These are phyloP conservation scores for Metschnikowia santaceciliae DNA, from an alignment of 805 yeast species.

Conservation along the genomic window DNA sequence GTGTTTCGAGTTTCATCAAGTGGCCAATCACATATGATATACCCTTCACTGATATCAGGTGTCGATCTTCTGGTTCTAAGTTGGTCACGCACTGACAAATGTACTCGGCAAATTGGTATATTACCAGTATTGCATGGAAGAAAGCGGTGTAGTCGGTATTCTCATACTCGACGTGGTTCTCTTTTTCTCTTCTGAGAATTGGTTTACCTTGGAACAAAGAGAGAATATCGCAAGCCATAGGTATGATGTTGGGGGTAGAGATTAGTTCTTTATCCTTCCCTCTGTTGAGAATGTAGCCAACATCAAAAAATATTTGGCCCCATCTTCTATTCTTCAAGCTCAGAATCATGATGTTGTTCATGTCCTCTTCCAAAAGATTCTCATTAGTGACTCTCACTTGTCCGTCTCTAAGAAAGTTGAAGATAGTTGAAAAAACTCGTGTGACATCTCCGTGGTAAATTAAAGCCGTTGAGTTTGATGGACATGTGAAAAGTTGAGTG, in stretches of 20 bases:
- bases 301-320: slow-evolving; percentile 75
- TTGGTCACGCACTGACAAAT: slow-evolving; percentile 44
- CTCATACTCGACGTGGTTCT: slow-evolving; percentile 87
- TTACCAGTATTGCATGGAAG: slow-evolving; percentile 64
- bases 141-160: slow-evolving; percentile 74
- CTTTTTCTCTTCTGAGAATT: slow-evolving; percentile 66
- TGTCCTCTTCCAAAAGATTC: slow-evolving; percentile 37
- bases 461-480: slow-evolving; percentile 66
- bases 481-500: slow-evolving; percentile 87
- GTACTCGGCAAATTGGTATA: slow-evolving; percentile 57
- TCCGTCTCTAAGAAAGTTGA: slow-evolving; percentile 57
- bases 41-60: slow-evolving; percentile 22
- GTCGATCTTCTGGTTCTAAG: slow-evolving; percentile 13
- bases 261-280: slow-evolving; percentile 53
- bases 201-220: slow-evolving; percentile 75
- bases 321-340: slow-evolving; percentile 66
- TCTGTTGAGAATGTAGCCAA: slow-evolving; percentile 72
- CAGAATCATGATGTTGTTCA: slow-evolving; percentile 12
- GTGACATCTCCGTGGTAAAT: slow-evolving; percentile 62
- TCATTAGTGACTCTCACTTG: slow-evolving; percentile 27
- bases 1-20: slow-evolving; percentile 27
- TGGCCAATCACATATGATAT: slow-evolving; percentile 28
- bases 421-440: slow-evolving; percentile 57
- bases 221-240: slow-evolving; percentile 61
- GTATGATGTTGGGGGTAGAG: slow-evolving; percentile 43